Percentiles rank a stretch among this genome's conserved stretches.
Evolutionary conservation across 495 filamentous ascomycete genomes (phyloP).

Genomic region (Lichenothelia convexa): DNA sequence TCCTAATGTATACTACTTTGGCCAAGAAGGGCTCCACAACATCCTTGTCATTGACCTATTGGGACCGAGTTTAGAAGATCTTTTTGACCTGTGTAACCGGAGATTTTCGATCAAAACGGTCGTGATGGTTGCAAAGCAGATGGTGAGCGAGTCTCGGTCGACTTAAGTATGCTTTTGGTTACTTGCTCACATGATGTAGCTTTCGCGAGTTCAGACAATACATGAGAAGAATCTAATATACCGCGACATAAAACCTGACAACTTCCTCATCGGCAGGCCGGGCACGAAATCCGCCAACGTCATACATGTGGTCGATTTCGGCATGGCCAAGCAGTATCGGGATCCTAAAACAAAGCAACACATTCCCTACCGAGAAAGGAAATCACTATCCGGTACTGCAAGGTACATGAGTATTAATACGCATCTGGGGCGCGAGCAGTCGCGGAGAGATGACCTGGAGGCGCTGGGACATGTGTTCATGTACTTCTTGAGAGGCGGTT

Average conservation of each 20-base stretch:
- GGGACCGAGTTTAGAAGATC: conserved; percentile 86
- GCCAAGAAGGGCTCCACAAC: conserved; percentile 97
- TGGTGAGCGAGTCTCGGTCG: conserved; percentile 39
- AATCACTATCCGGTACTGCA: conserved; percentile 90
- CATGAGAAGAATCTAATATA: conserved; percentile 99
- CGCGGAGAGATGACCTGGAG: conserved; percentile 88
- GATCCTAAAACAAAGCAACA: conserved; percentile 99
- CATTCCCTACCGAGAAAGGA: conserved; percentile 95
- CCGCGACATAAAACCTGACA: conserved; percentile 98
- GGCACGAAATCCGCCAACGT: conserved; percentile 87
- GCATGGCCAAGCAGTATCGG: conserved; percentile 98
- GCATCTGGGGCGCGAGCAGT: conserved; percentile 90
- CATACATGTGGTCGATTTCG: conserved; percentile 98
- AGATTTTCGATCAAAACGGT: conserved; percentile 95
- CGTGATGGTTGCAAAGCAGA: conserved; percentile 99
- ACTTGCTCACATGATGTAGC: conserved; percentile 27
- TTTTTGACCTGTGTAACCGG: conserved; percentile 95
- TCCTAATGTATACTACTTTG: conserved; percentile 99
- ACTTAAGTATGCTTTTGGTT: not conserved
- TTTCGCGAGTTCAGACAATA: conserved; percentile 96
- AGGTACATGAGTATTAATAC: conserved; percentile 99
- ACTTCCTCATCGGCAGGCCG: conserved; percentile 95
- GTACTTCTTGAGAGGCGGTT: conserved; percentile 92
- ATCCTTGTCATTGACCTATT: conserved; percentile 97
- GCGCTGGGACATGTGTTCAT: conserved; percentile 96